Base-by-base conservation (phyloP, 805 yeast genomes). In the Teunomyces barrocoloradensis region DNA sequence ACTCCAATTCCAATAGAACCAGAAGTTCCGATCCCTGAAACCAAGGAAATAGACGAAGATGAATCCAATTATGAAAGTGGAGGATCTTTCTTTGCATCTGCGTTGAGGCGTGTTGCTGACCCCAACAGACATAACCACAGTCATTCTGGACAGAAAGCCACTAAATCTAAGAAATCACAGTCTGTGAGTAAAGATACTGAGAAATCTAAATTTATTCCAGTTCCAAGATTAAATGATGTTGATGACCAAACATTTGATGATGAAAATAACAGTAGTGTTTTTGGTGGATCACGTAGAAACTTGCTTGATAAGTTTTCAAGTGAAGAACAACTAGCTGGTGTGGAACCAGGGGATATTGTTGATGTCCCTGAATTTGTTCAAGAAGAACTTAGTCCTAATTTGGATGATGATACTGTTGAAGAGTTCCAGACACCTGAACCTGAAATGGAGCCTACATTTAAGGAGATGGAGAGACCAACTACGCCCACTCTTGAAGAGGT, bases 161-260 rank as follows among this genome's bases (percentile, higher is more conserved):
- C 10, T 9, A 25, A 6, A 25, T 25, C 27, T 25, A 25, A 25
- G 27, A 25, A 25, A 9, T 25, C 27, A 3, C 10, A 25, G 27
- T 25, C 27, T 2, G 20, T 18, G 27, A 25, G 27, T 25, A 9
- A 25, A 25, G 27, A 25, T 9, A 25, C 27, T 3, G 37, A 34
- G 12, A 17, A 9, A 9, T 37, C 40, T 21, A 27, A 37, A 37
- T n/a, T 12, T 9, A 44, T 44, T 30, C 47, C 43, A 6, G 47
- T 44, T 37, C 47, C 47, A 6, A n/a, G 10, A 9, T 40, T 41
- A 10, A 27, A 34, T 13, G 48, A 33, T 6, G 29, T 41, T 11
- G 48, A 40, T 6, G 32, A 21, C 17, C 33, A 30, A 11, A 21
- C 20, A 7, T 41, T 36, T 21, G 46, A 44, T 15, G 39, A 34